A percentile compares a stretch with the other conserved stretches of the same genome.
Conservation (phyloP, 169 alveolate species). For the Eimeria praecox region DNA sequence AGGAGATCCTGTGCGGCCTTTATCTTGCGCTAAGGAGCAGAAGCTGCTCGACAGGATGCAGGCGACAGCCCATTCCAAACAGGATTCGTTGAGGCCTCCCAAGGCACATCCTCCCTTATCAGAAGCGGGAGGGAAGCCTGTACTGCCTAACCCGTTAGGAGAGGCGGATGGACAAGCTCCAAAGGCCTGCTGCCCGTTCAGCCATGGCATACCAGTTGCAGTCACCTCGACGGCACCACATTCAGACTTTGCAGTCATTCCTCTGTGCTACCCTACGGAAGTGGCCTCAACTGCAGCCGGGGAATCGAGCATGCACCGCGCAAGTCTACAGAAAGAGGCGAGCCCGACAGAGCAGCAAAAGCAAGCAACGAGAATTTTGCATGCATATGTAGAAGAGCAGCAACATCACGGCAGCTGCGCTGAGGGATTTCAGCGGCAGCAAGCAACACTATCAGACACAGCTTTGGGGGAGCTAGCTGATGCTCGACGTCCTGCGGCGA, state of each 20-base stretch:
- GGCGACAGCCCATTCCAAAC: neutral
- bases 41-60: slow-evolving; percentile 8
- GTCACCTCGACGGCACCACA: neutral
- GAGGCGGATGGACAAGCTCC: neutral
- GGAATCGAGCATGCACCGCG: slow-evolving; percentile 3
- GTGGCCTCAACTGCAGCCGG: neutral
- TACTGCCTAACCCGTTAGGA: neutral
- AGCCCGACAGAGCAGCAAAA: neutral
- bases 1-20: slow-evolving; percentile 63
- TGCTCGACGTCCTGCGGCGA: neutral
- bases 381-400: neutral
- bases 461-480: neutral
- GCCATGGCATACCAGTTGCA: slow-evolving; percentile 25
- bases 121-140: neutral
- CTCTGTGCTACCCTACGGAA: slow-evolving; percentile 29
- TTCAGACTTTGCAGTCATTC: slow-evolving; percentile 35
- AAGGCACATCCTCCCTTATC: neutral
- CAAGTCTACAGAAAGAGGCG: neutral
- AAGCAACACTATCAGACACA: neutral
- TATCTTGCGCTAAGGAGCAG: slow-evolving; percentile 26
- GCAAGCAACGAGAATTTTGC: neutral
- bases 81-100: neutral
- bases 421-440: neutral
- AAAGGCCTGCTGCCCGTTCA: slow-evolving; percentile 14
- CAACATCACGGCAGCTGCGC: neutral